These are phyloP conservation scores for Trichosanthes cucumerina DNA, from an alignment of 306 rosid species.

Conservation along the genomic window DNA sequence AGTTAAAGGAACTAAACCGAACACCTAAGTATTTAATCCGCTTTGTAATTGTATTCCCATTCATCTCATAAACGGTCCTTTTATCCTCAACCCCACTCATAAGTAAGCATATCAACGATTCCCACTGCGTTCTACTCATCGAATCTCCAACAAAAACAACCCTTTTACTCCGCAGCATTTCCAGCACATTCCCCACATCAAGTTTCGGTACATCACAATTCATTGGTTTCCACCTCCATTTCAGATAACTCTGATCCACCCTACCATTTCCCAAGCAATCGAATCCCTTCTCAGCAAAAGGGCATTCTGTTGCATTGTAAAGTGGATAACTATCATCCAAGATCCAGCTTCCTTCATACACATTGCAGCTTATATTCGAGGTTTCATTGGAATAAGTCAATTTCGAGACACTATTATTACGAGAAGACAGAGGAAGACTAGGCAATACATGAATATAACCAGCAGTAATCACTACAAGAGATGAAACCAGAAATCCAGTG, in stretches of 20 bases:
- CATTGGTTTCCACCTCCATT: constrained; percentile 70
- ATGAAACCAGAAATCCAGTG: constrained; percentile 40
- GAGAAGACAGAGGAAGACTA: constrained; percentile 34
- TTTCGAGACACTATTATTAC: constrained; percentile 20
- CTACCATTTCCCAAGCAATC: constrained; percentile 71
- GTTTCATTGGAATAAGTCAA: constrained; percentile 13
- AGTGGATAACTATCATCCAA: constrained; percentile 34
- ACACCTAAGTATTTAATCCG: constrained; percentile 59
- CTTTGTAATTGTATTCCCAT: constrained; percentile 55
- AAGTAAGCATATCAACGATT: constrained; percentile 69
- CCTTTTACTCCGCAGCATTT: constrained; percentile 48
- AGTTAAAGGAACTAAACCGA: constrained; percentile 59
- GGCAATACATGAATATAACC: constrained; percentile 56
- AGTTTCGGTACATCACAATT: constrained; percentile 44
- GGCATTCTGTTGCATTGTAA: constrained; percentile 76
- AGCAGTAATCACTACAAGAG: constrained; percentile 42
- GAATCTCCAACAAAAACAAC: constrained; percentile 87
- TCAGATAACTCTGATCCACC: constrained; percentile 48
- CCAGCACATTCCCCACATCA: constrained; percentile 40
- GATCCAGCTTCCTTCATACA: constrained; percentile 60
- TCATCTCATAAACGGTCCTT: constrained; percentile 60
- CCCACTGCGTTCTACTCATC: constrained; percentile 92
- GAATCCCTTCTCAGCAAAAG: constrained; percentile 69
- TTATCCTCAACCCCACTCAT: constrained; percentile 80
- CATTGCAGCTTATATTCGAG: constrained; percentile 30